phyloP scores from a whole-genome alignment of 768 basidiomycete genomes.

The Pleurotus cornucopiae region DNA sequence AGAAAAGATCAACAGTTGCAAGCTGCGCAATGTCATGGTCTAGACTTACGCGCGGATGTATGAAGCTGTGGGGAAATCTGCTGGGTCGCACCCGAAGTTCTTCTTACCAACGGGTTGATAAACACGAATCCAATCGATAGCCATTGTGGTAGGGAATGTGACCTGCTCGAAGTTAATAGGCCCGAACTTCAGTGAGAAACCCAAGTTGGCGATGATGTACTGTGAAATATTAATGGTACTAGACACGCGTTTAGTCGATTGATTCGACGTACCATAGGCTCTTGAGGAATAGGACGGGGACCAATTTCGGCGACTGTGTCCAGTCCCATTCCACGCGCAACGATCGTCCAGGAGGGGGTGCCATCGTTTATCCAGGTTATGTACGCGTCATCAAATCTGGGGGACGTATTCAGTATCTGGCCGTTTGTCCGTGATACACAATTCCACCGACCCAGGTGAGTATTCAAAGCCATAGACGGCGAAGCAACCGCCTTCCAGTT shows the following conservation, averaged over 20 bases:
- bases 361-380: slow-evolving; percentile 67
- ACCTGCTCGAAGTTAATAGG: slow-evolving; percentile 55
- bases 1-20: neutral
- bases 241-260: too few species aligned
- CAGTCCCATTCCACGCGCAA: slow-evolving; percentile 40
- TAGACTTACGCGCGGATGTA: slow-evolving; percentile 66
- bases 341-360: slow-evolving; percentile 54
- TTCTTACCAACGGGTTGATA: slow-evolving; percentile 48
- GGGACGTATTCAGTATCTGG: slow-evolving; percentile 19
- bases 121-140: slow-evolving; percentile 80
- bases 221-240: slow-evolving; percentile 14
- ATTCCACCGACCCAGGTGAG: slow-evolving; percentile 33
- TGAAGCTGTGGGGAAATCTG: slow-evolving; percentile 62
- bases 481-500: slow-evolving; percentile 27
- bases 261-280: slow-evolving; percentile 54
- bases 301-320: slow-evolving; percentile 51
- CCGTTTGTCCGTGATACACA: neutral
- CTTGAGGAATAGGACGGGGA: slow-evolving; percentile 57
- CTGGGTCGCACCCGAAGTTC: slow-evolving; percentile 69
- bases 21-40: neutral
- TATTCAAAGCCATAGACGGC: slow-evolving; percentile 46
- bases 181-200: slow-evolving; percentile 67
- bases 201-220: slow-evolving; percentile 71
- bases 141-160: slow-evolving; percentile 58
- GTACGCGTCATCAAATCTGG: slow-evolving; percentile 47